Percentiles rank a stretch among this genome's conserved stretches.
Conservation (phyloP, 768 basidiomycete species). For the Pisolithus tinctorius region DNA sequence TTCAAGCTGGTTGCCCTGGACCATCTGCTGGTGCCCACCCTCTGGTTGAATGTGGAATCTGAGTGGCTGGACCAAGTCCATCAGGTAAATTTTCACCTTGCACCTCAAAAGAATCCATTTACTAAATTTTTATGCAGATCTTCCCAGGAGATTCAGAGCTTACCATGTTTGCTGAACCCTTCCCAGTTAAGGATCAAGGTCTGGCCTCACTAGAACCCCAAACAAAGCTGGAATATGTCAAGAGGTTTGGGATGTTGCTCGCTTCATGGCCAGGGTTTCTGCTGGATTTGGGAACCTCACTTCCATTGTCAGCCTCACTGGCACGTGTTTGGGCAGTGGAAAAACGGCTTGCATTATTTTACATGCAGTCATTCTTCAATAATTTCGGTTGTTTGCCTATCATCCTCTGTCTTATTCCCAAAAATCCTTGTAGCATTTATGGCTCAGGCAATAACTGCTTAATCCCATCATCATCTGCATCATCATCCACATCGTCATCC, state of each 20-base stretch:
- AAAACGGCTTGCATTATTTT: neutral
- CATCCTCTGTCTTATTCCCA: neutral
- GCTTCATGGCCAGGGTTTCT: neutral
- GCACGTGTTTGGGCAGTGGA: neutral
- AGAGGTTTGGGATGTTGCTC: neutral
- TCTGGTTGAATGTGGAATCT: neutral
- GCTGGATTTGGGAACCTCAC: neutral
- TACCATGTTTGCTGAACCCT: too few species aligned
- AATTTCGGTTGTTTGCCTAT: conserved; percentile 1
- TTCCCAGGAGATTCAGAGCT: too few species aligned
- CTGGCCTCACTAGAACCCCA: too few species aligned
- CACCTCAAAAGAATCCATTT: too few species aligned
- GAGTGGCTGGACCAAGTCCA: neutral
- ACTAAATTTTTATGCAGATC: too few species aligned
- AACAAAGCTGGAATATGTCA: too few species aligned
- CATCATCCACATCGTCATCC: too few species aligned
- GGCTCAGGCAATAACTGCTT: too few species aligned
- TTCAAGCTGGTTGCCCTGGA: conserved; percentile 15
- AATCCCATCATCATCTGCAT: too few species aligned
- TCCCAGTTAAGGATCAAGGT: too few species aligned
- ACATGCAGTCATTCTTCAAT: conserved; percentile 2
- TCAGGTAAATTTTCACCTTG: neutral
- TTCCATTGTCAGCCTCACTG: neutral
- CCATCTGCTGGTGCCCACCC: neutral
- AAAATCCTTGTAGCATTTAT: neutral